Evolutionary conservation across 305 asterid species (phyloP).

Genomic region (Salvia sclarea): DNA sequence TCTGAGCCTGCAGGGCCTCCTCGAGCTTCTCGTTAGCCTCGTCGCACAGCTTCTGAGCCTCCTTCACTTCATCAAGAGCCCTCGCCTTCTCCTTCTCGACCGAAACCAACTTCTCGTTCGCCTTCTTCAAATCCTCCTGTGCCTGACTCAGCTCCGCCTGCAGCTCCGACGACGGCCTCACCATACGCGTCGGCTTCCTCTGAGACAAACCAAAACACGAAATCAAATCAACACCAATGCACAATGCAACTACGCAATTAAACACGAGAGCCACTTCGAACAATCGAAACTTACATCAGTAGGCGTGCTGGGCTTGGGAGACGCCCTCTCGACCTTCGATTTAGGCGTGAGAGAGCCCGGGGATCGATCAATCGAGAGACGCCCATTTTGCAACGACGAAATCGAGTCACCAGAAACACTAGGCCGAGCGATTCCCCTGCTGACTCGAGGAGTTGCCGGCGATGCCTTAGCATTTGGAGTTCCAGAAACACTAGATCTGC

Average conservation of each 20-base stretch:
- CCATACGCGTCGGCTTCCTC: conserved; percentile 62
- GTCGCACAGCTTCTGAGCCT: conserved; percentile 51
- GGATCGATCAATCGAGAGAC: conserved; percentile 55
- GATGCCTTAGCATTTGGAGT: conserved; percentile 56
- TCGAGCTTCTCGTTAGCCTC: conserved; percentile 71
- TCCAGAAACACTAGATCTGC: conserved; percentile 65
- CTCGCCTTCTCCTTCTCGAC: conserved; percentile 66
- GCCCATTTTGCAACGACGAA: conserved; percentile 52
- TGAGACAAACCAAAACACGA: conserved; percentile 27
- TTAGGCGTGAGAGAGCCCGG: conserved; percentile 62
- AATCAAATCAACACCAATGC: conserved; percentile 25
- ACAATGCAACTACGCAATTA: conserved; percentile 10
- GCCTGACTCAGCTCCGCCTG: conserved; percentile 59
- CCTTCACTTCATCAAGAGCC: conserved; percentile 67
- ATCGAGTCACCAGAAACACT: conserved; percentile 60
- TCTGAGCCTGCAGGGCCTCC: conserved; percentile 68
- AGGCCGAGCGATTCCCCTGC: conserved; percentile 57
- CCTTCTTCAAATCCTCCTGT: conserved; percentile 74
- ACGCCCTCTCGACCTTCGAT: conserved; percentile 45
- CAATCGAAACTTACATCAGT: conserved; percentile 91
- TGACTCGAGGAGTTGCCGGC: conserved; percentile 54
- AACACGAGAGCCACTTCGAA: neutral
- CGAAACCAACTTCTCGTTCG: conserved; percentile 55
- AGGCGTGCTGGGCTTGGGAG: conserved; percentile 55
- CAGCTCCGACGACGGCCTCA: conserved; percentile 61